Evolutionary conservation across 2,329 filamentous ascomycete species (phyloP), one percentile per base, ranked within the genome.

Genomic region (Achaetomium macrosporum): DNA sequence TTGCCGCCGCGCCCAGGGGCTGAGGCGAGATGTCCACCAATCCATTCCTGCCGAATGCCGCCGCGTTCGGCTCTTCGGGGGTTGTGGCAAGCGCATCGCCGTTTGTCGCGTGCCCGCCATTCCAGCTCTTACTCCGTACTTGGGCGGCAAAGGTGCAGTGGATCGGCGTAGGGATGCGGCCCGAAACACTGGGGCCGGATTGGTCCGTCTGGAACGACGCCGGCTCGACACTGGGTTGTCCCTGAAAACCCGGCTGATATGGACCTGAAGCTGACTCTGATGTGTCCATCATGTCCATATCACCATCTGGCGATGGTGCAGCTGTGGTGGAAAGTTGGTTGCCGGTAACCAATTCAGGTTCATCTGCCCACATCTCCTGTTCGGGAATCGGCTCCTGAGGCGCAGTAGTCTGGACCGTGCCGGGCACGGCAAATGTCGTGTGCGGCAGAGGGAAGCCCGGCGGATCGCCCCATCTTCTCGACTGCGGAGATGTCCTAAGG

Each of bases 131-230:
- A n/a, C 77, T 77, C 51, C 76, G 73, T 20, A 80, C 70, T 61
- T 82, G 78, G 2, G 74, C 73, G 1, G 77, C 75, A 61, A 83
- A 83, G 47, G 68, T 78, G 55, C 76, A 76, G 58, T 82, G 75
- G n/a, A 82, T 81, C 2, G 79, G 79, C 2, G 80, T 82, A 2
- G 79, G 79, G 66, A 82, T 75, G 44, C 79, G 77, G 53, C 73
- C 72, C 17, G 69, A 69, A 42, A 69, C 61, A 52, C 62, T 69
- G n/a, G 66, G 51, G 9, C 61, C 64, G 30, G 63, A 44, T 9
- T 59, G 59, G 33, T 71, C 66, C 4, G 64, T 65, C 25, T 70
- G 69, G 15, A 62, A 62, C 4, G 64, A 54, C 3, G 62, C 66
- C 0, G 69, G 64, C 2, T 63, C 62, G n/a, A 68, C 55, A 44